Evolutionary conservation across 306 rosid species (phyloP), one percentile per base, ranked within the genome.

Genomic region (Cercis canadensis): DNA sequence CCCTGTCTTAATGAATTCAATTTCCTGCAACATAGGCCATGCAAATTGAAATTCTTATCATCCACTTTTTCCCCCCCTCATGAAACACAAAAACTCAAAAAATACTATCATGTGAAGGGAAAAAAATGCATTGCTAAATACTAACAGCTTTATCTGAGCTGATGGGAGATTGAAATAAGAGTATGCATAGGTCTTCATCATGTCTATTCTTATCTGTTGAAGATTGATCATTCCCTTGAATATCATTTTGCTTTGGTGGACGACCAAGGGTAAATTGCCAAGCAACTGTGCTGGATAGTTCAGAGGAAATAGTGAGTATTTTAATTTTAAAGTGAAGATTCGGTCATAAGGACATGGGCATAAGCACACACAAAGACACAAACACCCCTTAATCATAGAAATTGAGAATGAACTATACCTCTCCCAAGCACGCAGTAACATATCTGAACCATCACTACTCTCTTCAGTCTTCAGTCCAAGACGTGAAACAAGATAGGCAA

Each of bases 381-480:
- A 3, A 21, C 29, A 34, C 19, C 13, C 69, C 50, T 3, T 47
- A 36, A 70, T 60, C 34, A 65, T 5, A 12, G 19, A 69, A 54
- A 66, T 32, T 44, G 63, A 69, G 70, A 33, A 65, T 41, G 19
- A 37, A 74, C 59, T 46, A 11, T 62, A 90, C 97, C 92, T 90
- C 85, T 87, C 90, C 98, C 97, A 90, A 71, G 97, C 89, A 18
- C 92, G 96, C 81, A 90, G 68, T 45, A 72, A 62, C 90, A 87
- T 88, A 75, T 85, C 87, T 15, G 90, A 82, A 62, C 90, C 96
- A 77, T 87, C 88, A 34, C 81, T 84, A 52, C 32, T 51, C 76
- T 81, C 90, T 79, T 93, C 92, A 69, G 61, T 81, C 75, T 87
- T 88, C 63, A 78, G 69, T 58, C 98, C 98, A 62, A 93, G 92